A percentile compares a stretch with the other conserved stretches of the same genome.
phyloP scores from a whole-genome alignment of 805 yeast species.

The Yarrowia sp. region DNA sequence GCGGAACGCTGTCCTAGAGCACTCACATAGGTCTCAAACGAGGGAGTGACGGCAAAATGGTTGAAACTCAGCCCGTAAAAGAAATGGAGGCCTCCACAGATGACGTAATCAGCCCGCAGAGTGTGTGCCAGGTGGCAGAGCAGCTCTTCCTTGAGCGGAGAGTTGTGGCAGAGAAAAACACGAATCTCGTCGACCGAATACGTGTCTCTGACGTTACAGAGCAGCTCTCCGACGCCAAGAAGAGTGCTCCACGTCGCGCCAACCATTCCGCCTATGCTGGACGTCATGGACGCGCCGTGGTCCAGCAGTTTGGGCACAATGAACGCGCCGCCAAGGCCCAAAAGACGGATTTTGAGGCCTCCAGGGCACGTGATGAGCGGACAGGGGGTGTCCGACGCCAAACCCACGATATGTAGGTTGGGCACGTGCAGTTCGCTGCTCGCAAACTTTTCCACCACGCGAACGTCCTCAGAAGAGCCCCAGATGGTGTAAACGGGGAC shows the following conservation, averaged over 20 bases:
- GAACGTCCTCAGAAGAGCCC: slow-evolving; percentile 73
- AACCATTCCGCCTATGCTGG: slow-evolving; percentile 54
- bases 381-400: slow-evolving; percentile 44
- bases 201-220: slow-evolving; percentile 47
- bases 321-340: slow-evolving; percentile 72
- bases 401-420: slow-evolving; percentile 63
- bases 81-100: slow-evolving; percentile 72
- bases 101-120: slow-evolving; percentile 67
- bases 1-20: slow-evolving; percentile 61
- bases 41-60: slow-evolving; percentile 62
- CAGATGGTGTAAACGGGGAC: slow-evolving; percentile 75
- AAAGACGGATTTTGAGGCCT: slow-evolving; percentile 50
- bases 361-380: slow-evolving; percentile 46
- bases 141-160: slow-evolving; percentile 68
- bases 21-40: slow-evolving; percentile 58
- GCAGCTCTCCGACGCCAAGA: slow-evolving; percentile 65
- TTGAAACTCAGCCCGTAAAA: slow-evolving; percentile 67
- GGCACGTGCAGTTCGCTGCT: slow-evolving; percentile 52
- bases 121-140: slow-evolving; percentile 65
- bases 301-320: slow-evolving; percentile 67
- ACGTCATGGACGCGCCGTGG: slow-evolving; percentile 50
- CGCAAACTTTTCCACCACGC: slow-evolving; percentile 61
- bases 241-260: slow-evolving; percentile 76
- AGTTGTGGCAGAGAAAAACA: slow-evolving; percentile 63
- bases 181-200: slow-evolving; percentile 51